These are phyloP conservation scores for Rhizopus arrhizus DNA, from an alignment of 371 early-diverging fungal species.

Conservation along the genomic window DNA sequence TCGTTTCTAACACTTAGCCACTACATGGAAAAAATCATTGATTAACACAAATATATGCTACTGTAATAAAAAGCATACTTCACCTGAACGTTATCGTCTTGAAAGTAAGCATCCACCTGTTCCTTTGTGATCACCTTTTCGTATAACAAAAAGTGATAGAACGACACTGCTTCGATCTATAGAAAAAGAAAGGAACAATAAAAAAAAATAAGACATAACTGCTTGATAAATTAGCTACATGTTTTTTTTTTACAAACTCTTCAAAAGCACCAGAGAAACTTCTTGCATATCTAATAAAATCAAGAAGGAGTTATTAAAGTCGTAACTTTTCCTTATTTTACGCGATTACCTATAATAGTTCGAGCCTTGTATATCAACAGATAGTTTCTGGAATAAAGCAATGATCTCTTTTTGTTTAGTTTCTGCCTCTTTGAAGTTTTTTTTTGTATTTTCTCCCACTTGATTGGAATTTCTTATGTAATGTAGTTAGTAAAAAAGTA, in stretches of 20 bases:
- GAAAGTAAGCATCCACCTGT: conserved; percentile 51
- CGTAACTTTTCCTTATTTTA: neutral
- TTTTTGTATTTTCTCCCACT: conserved; percentile 1
- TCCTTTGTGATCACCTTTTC: conserved; percentile 48
- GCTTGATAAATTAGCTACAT: too few relatives aligned
- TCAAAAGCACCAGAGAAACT: conserved; percentile 57
- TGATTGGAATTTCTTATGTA: neutral
- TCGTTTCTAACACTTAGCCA: conserved; percentile 46
- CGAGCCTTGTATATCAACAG: conserved; percentile 53
- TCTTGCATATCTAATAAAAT: conserved; percentile 39
- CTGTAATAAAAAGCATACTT: neutral
- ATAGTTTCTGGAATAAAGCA: conserved; percentile 47
- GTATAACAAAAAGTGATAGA: conserved; percentile 55
- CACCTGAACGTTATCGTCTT: conserved; percentile 35
- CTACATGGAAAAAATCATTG: conserved; percentile 12
- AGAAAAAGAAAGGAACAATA: neutral
- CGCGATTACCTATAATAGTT: conserved; percentile 45
- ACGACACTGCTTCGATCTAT: conserved; percentile 66
- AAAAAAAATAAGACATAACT: neutral
- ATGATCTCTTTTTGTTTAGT: conserved; percentile 54
- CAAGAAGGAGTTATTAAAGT: neutral
- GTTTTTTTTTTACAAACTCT: conserved; percentile 48
- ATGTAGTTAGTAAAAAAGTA: neutral
- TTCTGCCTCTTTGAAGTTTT: conserved; percentile 42
- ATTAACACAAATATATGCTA: neutral